Evolutionary conservation across 78 protist species (phyloP).

Genomic region (Dictyostelium intermedium): DNA sequence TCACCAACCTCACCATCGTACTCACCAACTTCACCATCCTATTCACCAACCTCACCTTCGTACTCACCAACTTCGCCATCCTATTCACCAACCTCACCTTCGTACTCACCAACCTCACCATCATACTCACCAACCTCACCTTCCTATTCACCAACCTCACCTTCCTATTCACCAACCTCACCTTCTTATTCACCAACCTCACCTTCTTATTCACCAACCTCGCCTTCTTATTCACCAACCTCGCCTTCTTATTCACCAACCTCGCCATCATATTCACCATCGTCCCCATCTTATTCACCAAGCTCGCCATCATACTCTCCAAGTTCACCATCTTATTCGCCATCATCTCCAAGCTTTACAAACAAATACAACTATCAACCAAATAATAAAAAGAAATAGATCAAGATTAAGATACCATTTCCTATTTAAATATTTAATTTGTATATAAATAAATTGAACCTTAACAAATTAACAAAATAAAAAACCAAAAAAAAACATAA

Average conservation of each 20-base stretch:
- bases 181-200: slow-evolving; percentile 85
- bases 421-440: background rate
- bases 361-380: background rate
- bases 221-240: slow-evolving; percentile 93
- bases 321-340: slow-evolving; percentile 88
- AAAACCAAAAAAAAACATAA: background rate
- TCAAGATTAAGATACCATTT: background rate
- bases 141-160: slow-evolving; percentile 92
- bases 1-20: slow-evolving; percentile 90
- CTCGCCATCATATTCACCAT: slow-evolving; percentile 86
- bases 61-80: slow-evolving; percentile 84
- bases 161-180: slow-evolving; percentile 88
- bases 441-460: background rate
- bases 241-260: slow-evolving; percentile 91
- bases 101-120: slow-evolving; percentile 87
- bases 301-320: slow-evolving; percentile 91
- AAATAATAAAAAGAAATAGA: background rate
- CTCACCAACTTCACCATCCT: slow-evolving; percentile 84
- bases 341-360: slow-evolving; percentile 83
- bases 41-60: slow-evolving; percentile 69
- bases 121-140: slow-evolving; percentile 90
- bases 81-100: slow-evolving; percentile 85
- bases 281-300: slow-evolving; percentile 90
- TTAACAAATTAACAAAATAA: background rate
- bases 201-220: slow-evolving; percentile 91